phyloP scores from a whole-genome alignment of 768 basidiomycete species.

The Multifurca ochricompacta region DNA sequence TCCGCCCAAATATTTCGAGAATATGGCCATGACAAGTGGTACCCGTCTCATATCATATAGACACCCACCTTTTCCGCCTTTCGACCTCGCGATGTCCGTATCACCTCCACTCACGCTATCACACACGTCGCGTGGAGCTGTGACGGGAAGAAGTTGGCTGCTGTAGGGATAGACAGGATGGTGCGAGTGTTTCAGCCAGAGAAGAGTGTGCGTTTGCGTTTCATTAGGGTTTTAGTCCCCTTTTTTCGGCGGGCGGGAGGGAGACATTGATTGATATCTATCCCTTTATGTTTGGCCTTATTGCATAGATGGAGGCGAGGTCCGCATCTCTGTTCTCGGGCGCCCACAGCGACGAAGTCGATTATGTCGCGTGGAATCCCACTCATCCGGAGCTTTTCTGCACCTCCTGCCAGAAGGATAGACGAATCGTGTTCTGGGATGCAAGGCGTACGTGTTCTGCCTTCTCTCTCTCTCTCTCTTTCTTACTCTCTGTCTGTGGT shows the following conservation, averaged over 20 bases:
- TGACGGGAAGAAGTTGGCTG: constrained; percentile 73
- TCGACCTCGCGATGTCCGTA: constrained; percentile 66
- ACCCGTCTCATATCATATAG: constrained; percentile 36
- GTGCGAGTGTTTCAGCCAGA: constrained; percentile 74
- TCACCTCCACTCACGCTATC: constrained; percentile 55
- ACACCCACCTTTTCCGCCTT: constrained; percentile 75
- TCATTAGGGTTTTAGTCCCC: too few relatives aligned
- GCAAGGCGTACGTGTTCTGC: constrained; percentile 53
- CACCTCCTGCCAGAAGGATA: constrained; percentile 69
- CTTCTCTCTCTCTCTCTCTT: background rate
- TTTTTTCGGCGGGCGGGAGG: too few relatives aligned
- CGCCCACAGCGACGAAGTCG: constrained; percentile 72
- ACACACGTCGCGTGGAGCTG: constrained; percentile 80
- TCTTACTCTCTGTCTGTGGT: too few relatives aligned
- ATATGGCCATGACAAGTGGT: background rate
- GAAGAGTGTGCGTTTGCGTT: constrained; percentile 49
- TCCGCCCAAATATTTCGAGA: constrained; percentile 7
- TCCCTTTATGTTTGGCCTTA: too few relatives aligned
- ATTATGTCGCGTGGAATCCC: constrained; percentile 79
- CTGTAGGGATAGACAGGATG: constrained; percentile 76
- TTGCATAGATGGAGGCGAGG: constrained; percentile 70
- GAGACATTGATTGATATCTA: too few relatives aligned
- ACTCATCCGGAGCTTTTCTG: constrained; percentile 77
- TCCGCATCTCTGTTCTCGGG: constrained; percentile 59
- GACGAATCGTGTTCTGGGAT: constrained; percentile 76